Evolutionary conservation across 2,329 filamentous ascomycete genomes (phyloP), one percentile per base, ranked within the genome.

Genomic region (Hawksworthiomyces lignivorus): DNA sequence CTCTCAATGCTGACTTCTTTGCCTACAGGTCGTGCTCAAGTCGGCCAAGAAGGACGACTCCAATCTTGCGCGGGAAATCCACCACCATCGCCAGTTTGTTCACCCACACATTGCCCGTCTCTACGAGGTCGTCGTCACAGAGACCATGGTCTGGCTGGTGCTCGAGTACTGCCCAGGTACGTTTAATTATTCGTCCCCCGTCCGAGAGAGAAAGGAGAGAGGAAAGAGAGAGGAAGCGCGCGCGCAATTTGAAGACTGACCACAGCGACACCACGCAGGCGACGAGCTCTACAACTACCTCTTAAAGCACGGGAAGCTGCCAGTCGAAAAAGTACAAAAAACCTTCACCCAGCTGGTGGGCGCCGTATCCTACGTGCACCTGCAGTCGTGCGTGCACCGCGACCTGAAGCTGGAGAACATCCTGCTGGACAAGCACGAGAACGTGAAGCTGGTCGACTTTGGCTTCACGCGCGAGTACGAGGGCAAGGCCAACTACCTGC

Each of bases 201-300:
- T 8, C 8, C 12, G 24, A 12, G 24, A 26, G 12, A n/a, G n/a
- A n/a, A n/a, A n/a, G n/a, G n/a, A n/a, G n/a, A n/a, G n/a, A n/a
- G n/a, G n/a, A n/a, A n/a, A n/a, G n/a, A n/a, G n/a, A n/a, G n/a
- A n/a, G n/a, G n/a, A n/a, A n/a, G n/a, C n/a, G n/a, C n/a, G n/a
- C n/a, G n/a, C 12, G 24, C 12, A 12, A 12, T 26, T 54, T 68
- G 48, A 67, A 48, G 45, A 30, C 10, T 15, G n/a, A 5, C 37
- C 12, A 19, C n/a, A 14, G 7, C 7, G 19, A 18, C 30, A 7
- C 7, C 41, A 3, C 34, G 18, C 54, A 90, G 88, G 92, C 46
- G 92, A 97, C 64, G 92, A 98, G 65, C 72, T 98, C 17, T 98
- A 97, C 70, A 94, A 97, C 61, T 89, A 97, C 63, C 80, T 98